Evolutionary conservation across 169 alveolate species (phyloP).

Genomic region (Babesia caballi): DNA sequence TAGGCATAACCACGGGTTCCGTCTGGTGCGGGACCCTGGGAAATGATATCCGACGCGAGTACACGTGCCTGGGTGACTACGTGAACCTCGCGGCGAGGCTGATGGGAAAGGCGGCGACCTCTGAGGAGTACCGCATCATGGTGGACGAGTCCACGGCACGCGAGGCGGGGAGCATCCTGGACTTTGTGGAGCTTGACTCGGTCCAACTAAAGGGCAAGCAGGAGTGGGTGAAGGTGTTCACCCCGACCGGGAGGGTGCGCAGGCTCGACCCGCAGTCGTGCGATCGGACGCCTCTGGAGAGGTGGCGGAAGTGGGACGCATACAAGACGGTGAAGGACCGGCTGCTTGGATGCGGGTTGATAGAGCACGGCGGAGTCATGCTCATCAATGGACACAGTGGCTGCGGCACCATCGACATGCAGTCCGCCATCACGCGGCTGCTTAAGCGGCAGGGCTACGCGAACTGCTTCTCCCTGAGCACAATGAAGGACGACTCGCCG

Average conservation of each 20-base stretch:
- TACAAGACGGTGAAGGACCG: slow-evolving; percentile 10
- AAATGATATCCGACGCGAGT: slow-evolving; percentile 77
- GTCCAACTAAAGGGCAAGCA: slow-evolving; percentile 80
- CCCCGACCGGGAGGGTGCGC: slow-evolving; percentile 79
- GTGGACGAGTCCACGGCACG: slow-evolving; percentile 73
- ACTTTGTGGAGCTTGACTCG: slow-evolving; percentile 66
- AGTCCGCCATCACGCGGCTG: slow-evolving; percentile 15
- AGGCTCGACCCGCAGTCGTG: slow-evolving; percentile 9
- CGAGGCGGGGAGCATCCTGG: slow-evolving; percentile 68
- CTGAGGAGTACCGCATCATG: slow-evolving; percentile 50
- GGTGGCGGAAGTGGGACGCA: slow-evolving; percentile 44
- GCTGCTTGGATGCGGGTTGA: background rate
- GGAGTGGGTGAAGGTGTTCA: slow-evolving; percentile 64
- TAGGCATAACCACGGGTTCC: slow-evolving; percentile 79
- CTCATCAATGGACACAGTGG: slow-evolving; percentile 30
- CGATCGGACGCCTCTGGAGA: slow-evolving; percentile 34
- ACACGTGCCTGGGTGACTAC: slow-evolving; percentile 80
- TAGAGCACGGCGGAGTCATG: slow-evolving; percentile 47
- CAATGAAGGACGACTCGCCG: slow-evolving; percentile 30
- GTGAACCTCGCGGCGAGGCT: slow-evolving; percentile 80
- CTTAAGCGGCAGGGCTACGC: slow-evolving; percentile 7
- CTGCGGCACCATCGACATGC: slow-evolving; percentile 22
- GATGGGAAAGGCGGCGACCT: slow-evolving; percentile 60
- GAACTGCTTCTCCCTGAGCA: slow-evolving; percentile 38
- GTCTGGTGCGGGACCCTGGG: slow-evolving; percentile 86